Base-by-base conservation (phyloP, 768 basidiomycete species). In the Rhizopogon roseolus region DNA sequence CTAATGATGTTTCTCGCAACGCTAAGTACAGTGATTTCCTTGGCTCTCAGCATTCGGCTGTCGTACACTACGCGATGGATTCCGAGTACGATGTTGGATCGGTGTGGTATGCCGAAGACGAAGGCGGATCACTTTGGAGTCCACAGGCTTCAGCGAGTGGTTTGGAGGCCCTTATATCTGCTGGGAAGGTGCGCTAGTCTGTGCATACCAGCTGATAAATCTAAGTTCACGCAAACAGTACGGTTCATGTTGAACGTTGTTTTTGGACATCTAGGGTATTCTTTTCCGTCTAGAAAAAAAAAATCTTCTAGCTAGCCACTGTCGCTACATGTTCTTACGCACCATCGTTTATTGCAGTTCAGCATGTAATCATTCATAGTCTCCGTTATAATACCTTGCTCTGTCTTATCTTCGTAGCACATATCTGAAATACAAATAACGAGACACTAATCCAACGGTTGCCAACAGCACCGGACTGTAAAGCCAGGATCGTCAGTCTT, bases 71-170 rank as follows among this genome's bases (percentile, higher is more conserved):
- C 51, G 80, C 73, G 14, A 74, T 72, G 13, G 64, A 73, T 41
- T 64, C 73, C 1, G 54, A 57, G 10, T 50, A 68, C 38, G 76
- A 81, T 53, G 66, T 80, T 5, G 78, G 77, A 4, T 62, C 62
- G 3, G 69, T 64, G 44, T 66, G 71, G 70, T 70, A 70, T 46
- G 64, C 66, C 5, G 50, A 55, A 7, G 27, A 64, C 41, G 22
- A 62, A 53, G 65, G 65, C 16, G 68, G 67, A 13, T 65, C 65
- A 1, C 34, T 60, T 29, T 68, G 64, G 61, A 63, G 61, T 42
- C 62, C 69, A 14, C 59, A 72, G 52, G 56, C 64, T 17, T 61
- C 66, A 4, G 55, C 65, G 2, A 65, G 67, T 29, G 67, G 71
- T 27, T 55, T 72, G 16, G 61, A 64, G 39, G 71, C 65, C 2